Base-by-base conservation (phyloP, 75 land plant genomes). In the Cunninghamia lanceolata region DNA sequence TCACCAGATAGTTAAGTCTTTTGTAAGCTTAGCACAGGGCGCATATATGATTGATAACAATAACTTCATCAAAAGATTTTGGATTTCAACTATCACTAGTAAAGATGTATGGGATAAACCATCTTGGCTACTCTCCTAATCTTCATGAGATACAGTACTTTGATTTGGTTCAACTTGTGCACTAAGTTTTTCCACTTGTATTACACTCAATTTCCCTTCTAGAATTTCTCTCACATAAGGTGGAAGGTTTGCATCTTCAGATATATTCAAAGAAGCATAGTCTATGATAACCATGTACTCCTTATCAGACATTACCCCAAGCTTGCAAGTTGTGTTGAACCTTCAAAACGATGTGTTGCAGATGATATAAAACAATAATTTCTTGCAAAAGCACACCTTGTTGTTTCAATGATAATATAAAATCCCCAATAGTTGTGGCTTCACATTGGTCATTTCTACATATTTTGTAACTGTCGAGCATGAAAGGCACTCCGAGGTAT, bases 241-340 rank as follows among this genome's bases (percentile, higher is more conserved):
- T 73, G 99, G 96, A 89, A 98, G 88, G 40, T 85, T 91, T 47
- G 99, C 96, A 45, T 70, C 86, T 86, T 98, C 99, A 71, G 85
- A 86, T 83, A 98, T 68, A 84, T 98, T 98, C 80, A 91, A 93
- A 83, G 88, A 86, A 14, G 90, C 87, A 92, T 96, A 98, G 82
- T 94, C 93, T 35, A 92, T 83, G 82, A 96, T 95, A 53, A 98
- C 93, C 86, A 90, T 81, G 77, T 98, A 98, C 76, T 98, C 99
- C 83, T 93, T 94, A 85, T 96, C 93, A 25, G 95, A 94, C 54
- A 54, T 84, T 84, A 21, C 88, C 88, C 35, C 45, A 39, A 16
- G 34, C 70, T 40, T 88, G 80, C 59, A 85, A 77, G 39, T 74
- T 71, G 32, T 84, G 36, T 28, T 88, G 36, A 19, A 88, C 52